Evolutionary conservation across 2,329 filamentous ascomycete species (phyloP).

Genomic region (Penicillium sp.): DNA sequence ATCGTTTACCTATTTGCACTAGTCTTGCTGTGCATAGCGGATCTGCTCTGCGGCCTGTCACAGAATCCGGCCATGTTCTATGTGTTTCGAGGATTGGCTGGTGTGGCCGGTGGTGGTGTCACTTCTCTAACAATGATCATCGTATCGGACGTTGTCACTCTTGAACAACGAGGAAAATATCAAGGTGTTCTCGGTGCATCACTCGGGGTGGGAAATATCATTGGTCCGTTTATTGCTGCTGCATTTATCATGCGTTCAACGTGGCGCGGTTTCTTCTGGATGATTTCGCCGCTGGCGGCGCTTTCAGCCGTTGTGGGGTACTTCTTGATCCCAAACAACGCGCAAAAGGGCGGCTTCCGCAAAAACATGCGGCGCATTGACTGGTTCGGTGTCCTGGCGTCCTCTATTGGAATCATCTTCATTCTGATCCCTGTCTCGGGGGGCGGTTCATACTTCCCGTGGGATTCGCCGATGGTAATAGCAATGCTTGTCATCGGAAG

Average conservation of each 20-base stretch:
- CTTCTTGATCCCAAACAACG: constrained; percentile 58
- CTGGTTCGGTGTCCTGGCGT: constrained; percentile 60
- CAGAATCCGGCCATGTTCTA: constrained; percentile 63
- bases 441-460: constrained; percentile 61
- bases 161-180: constrained; percentile 63
- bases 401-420: constrained; percentile 61
- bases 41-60: constrained; percentile 63
- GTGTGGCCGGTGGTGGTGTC: constrained; percentile 66
- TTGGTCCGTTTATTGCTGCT: constrained; percentile 53
- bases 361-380: constrained; percentile 62
- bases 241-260: constrained; percentile 49
- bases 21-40: constrained; percentile 58
- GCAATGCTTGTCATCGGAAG: constrained; percentile 60
- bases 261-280: constrained; percentile 55
- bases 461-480: constrained; percentile 62
- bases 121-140: constrained; percentile 65
- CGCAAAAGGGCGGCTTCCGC: constrained; percentile 51
- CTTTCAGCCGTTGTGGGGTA: constrained; percentile 53
- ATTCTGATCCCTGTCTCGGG: constrained; percentile 68
- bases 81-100: constrained; percentile 63
- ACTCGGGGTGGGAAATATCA: constrained; percentile 51
- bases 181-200: constrained; percentile 52
- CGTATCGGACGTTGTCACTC: constrained; percentile 62
- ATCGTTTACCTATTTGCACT: constrained; percentile 60
- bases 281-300: constrained; percentile 57